Conservation (phyloP, 108 stramenopile species). For the Cylindrotheca fusiformis region DNA sequence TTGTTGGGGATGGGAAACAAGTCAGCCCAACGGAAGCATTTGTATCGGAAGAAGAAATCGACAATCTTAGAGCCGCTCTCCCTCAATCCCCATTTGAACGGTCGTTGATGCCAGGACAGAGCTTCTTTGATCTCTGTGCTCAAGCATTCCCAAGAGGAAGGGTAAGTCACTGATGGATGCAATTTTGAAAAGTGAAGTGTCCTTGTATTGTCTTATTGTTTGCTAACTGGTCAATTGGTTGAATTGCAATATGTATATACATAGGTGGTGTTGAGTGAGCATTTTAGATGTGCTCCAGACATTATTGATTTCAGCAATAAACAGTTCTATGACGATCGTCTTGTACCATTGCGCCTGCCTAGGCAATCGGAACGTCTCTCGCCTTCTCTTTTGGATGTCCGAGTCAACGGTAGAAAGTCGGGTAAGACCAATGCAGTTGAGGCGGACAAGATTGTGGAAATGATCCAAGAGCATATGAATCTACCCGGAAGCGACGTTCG, state of each 20-base stretch:
- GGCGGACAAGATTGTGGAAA: slow-evolving; percentile 41
- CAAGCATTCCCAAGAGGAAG: slow-evolving; percentile 56
- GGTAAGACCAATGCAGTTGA: slow-evolving; percentile 61
- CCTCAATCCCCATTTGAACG: slow-evolving; percentile 48
- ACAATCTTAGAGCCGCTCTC: slow-evolving; percentile 37
- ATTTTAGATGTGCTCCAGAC: slow-evolving; percentile 62
- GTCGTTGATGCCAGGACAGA: slow-evolving; percentile 46
- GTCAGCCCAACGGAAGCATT: slow-evolving; percentile 62
- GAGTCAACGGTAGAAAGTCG: slow-evolving; percentile 34
- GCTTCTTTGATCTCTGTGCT: slow-evolving; percentile 64
- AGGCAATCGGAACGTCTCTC: slow-evolving; percentile 33
- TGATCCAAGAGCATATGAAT: slow-evolving; percentile 28
- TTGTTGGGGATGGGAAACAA: slow-evolving; percentile 70
- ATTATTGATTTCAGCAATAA: slow-evolving; percentile 56
- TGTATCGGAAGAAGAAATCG: slow-evolving; percentile 53
- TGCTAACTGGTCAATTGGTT: no score
- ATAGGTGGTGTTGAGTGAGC: slow-evolving; percentile 45
- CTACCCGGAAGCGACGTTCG: slow-evolving; percentile 6
- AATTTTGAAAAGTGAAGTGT: not conserved
- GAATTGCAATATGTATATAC: not conserved
- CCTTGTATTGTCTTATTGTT: not conserved
- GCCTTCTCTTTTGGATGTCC: slow-evolving; percentile 53
- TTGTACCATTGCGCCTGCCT: slow-evolving; percentile 56
- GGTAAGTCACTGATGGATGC: slow-evolving; percentile 9
- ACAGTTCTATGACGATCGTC: slow-evolving; percentile 43